Evolutionary conservation across 495 filamentous ascomycete species (phyloP).

Genomic region (Aspergillus leporis): DNA sequence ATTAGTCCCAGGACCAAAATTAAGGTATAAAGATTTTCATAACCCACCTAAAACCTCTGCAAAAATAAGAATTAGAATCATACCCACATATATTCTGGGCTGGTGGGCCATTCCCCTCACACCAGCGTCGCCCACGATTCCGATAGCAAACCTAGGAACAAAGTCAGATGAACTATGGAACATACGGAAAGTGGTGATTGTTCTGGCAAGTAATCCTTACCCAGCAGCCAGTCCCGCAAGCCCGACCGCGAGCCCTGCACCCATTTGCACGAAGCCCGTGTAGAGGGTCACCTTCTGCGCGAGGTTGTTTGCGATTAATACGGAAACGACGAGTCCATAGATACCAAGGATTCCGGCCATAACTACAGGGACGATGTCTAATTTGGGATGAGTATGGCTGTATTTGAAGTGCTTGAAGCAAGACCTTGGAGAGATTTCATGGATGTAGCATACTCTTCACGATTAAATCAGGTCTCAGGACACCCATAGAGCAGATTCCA

Average conservation of each 20-base stretch:
- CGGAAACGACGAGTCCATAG: conserved; percentile 97
- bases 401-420: too few relatives aligned
- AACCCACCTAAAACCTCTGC: conserved; percentile 94
- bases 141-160: conserved; percentile 78
- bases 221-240: conserved; percentile 95
- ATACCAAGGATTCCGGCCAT: conserved; percentile 99
- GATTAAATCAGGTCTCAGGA: conserved; percentile 94
- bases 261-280: conserved; percentile 94
- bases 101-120: conserved; percentile 97
- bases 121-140: conserved; percentile 99
- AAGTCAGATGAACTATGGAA: background rate
- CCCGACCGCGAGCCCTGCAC: conserved; percentile 94
- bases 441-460: conserved; percentile 83
- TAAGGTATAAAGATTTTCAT: background rate
- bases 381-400: too few relatives aligned
- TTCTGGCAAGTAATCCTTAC: conserved; percentile 40
- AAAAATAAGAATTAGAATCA: conserved; percentile 99
- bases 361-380: conserved; percentile 99
- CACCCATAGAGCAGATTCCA: conserved; percentile 97
- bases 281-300: conserved; percentile 81
- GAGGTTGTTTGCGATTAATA: conserved; percentile 91
- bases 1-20: background rate
- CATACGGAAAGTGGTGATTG: conserved; percentile 1
- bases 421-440: too few relatives aligned
- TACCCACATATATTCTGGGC: conserved; percentile 96